Evolutionary conservation across 257 asterid species (phyloP), one percentile per base, ranked within the genome.

Genomic region (Knoxia roxburghii): DNA sequence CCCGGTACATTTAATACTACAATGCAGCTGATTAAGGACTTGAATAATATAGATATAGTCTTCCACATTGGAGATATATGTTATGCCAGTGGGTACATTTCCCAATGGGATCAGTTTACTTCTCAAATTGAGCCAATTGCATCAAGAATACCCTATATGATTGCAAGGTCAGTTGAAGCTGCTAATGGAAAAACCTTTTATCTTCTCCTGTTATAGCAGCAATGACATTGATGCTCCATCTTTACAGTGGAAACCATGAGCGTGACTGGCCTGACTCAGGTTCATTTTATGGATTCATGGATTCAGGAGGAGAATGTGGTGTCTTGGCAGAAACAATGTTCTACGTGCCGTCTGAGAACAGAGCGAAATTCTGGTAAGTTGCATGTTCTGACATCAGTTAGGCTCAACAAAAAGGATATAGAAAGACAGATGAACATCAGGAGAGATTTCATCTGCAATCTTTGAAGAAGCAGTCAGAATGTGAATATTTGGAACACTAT

Each of bases 41-140:
- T 91, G 67, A 75, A 84, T 65, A 86, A 85, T 79, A 84, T 85
- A 53, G 96, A 89, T 61, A 81, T 86, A 43, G 94, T 90, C 58
- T 88, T 91, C 75, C 93, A 88, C 75, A 88, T 88, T 64, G 96
- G 96, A 23, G 95, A 91, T 60, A 86, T 90, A 24, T 78, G 86
- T 67, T 88, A 91, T 63, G 97, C 96, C 64, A 81, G 75, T 71
- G 96, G 95, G 8, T 91, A 91, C 67, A 72, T 91, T 64, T 91
- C 97, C 4, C 95, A 91, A 46, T 88, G 97, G 97, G 97, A 91
- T 78, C 97, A 91, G 73, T 91, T 90, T 80, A 88, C 97, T 71
- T 77, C 97, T 70, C 95, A 88, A 78, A 64, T 91, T 21, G 96
- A 91, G 78, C 95, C 87, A 4, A 86, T 90, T 48, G 85, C 97